Evolutionary conservation across 257 asterid genomes (phyloP).

Genomic region (Nemophila menziesii): DNA sequence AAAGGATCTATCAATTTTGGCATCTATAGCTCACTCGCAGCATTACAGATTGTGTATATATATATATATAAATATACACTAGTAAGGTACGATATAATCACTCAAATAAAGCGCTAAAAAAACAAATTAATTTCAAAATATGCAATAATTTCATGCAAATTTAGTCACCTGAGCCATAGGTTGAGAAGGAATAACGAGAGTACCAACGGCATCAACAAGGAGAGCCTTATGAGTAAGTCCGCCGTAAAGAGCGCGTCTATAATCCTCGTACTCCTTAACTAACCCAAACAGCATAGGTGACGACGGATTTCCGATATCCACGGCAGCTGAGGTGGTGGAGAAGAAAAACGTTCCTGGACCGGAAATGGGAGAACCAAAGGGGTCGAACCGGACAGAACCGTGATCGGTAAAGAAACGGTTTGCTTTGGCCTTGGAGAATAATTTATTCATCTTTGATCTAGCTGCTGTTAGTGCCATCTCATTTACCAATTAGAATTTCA

Average conservation of each 20-base stretch:
- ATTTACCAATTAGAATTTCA: too few relatives aligned
- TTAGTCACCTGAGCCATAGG: constrained; percentile 99
- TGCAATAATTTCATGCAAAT: too few relatives aligned
- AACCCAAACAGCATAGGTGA: constrained; percentile 31
- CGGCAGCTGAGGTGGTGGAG: constrained; percentile 16
- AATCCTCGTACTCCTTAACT: constrained; percentile 81
- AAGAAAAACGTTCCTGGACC: constrained; percentile 5
- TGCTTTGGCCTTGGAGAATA: constrained; percentile 4
- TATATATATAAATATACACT: too few relatives aligned
- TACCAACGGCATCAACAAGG: constrained; percentile 94
- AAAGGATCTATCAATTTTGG: too few relatives aligned
- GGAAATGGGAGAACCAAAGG: neutral
- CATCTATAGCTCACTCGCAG: too few relatives aligned
- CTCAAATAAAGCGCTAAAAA: too few relatives aligned
- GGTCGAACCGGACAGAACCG: neutral
- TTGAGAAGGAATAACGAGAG: constrained; percentile 87
- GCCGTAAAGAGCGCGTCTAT: constrained; percentile 69
- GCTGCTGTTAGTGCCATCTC: constrained; percentile 8
- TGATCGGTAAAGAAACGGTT: constrained; percentile 3
- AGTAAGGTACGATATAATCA: too few relatives aligned
- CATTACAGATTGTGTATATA: too few relatives aligned
- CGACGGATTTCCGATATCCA: constrained; percentile 7
- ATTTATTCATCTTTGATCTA: constrained; percentile 7
- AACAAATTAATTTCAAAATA: too few relatives aligned
- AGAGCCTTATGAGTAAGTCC: constrained; percentile 91